A percentile compares a stretch with the other conserved stretches of the same genome.
These are phyloP conservation scores for Peniophora sp. DNA, from an alignment of 1,284 basidiomycete genomes.

Conservation along the genomic window DNA sequence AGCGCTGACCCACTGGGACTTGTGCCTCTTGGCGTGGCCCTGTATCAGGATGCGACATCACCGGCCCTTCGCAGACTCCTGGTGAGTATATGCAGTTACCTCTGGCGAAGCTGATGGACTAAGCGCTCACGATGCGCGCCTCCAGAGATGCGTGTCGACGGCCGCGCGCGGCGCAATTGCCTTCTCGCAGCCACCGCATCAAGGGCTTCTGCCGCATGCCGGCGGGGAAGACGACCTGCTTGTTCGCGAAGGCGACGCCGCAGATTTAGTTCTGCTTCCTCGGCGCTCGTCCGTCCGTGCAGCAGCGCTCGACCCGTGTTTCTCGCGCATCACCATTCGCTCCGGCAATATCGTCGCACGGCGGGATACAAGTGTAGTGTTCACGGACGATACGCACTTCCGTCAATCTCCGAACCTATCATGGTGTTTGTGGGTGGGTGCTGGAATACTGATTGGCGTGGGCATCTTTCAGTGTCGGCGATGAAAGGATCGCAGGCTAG, in stretches of 20 bases:
- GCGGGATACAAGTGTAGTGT: background rate
- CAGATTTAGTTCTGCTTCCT: constrained; percentile 57
- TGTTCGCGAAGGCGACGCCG: constrained; percentile 30
- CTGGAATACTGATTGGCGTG: too few relatives aligned
- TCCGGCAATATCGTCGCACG: constrained; percentile 17
- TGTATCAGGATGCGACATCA: constrained; percentile 50
- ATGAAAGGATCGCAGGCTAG: too few relatives aligned
- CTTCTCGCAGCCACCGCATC: background rate
- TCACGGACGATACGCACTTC: too few relatives aligned
- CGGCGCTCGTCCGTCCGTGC: constrained; percentile 34
- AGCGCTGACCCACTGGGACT: constrained; percentile 50
- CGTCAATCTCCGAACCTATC: too few relatives aligned
- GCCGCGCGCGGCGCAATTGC: constrained; percentile 43
- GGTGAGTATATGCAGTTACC: constrained; percentile 26
- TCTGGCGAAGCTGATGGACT: background rate
- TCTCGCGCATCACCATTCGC: constrained; percentile 34
- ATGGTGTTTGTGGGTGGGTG: too few relatives aligned
- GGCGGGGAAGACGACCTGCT: constrained; percentile 20
- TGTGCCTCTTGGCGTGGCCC: constrained; percentile 47
- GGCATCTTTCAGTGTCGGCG: too few relatives aligned
- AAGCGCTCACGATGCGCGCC: constrained; percentile 10
- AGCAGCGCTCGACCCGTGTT: constrained; percentile 41
- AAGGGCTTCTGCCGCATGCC: too few relatives aligned
- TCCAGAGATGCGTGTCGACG: constrained; percentile 37
- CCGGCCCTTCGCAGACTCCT: constrained; percentile 37